These are phyloP conservation scores for Microdochium trichocladiopsis DNA, from an alignment of 2,329 filamentous ascomycete species.

Conservation along the genomic window DNA sequence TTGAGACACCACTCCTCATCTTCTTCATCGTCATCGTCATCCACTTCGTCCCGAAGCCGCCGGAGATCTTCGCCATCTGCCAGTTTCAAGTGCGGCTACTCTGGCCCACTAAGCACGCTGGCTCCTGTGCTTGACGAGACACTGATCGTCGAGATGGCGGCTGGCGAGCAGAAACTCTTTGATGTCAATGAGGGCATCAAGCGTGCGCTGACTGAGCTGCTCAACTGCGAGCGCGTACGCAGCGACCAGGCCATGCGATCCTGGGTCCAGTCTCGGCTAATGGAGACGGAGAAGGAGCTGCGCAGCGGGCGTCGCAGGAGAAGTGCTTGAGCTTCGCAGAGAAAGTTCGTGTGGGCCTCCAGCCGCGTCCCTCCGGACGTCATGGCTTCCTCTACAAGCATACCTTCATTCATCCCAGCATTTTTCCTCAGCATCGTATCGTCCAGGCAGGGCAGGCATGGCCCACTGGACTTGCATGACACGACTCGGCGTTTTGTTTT, in stretches of 20 bases:
- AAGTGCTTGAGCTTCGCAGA: slow-evolving; percentile 11
- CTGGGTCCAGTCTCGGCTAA: slow-evolving; percentile 51
- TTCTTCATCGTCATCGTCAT: slow-evolving; percentile 14
- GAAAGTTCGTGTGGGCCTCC: too few relatives aligned
- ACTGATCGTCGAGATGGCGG: slow-evolving; percentile 39
- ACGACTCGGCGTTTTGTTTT: too few relatives aligned
- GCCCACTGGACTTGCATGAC: slow-evolving; percentile 9
- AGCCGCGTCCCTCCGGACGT: too few relatives aligned
- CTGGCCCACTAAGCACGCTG: slow-evolving; percentile 13
- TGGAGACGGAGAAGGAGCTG: slow-evolving; percentile 55
- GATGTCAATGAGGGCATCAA: slow-evolving; percentile 56
- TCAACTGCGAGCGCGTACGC: slow-evolving; percentile 52
- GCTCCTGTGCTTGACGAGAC: slow-evolving; percentile 38
- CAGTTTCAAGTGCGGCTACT: slow-evolving; percentile 9
- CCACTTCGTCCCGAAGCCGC: slow-evolving; percentile 15
- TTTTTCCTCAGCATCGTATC: neutral
- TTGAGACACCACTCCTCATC: slow-evolving; percentile 19
- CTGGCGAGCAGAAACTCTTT: slow-evolving; percentile 45
- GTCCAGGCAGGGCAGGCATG: slow-evolving; percentile 12
- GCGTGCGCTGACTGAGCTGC: slow-evolving; percentile 51
- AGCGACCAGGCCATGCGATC: slow-evolving; percentile 43
- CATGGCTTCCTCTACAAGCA: too few relatives aligned
- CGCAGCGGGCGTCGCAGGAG: slow-evolving; percentile 43
- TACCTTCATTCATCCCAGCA: too few relatives aligned
- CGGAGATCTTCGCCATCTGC: slow-evolving; percentile 12